phyloP scores from a whole-genome alignment of 2,329 filamentous ascomycete genomes.

The Periconia digitata region DNA sequence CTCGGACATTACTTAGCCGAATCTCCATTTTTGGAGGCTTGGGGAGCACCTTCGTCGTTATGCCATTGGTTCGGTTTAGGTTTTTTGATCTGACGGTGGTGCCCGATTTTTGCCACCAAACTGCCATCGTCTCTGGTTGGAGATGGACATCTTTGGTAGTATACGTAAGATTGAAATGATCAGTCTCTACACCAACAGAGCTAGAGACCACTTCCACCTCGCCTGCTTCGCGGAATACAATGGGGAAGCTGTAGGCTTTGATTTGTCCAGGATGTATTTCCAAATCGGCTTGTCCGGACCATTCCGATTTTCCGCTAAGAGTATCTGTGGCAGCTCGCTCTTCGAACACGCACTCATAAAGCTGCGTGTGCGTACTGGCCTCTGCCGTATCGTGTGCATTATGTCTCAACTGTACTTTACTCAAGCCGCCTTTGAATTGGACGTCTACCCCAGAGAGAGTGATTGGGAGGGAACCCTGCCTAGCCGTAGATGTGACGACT shows the following conservation, averaged over 20 bases:
- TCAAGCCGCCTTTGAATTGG: conserved; percentile 53
- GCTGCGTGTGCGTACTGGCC: conserved; percentile 13
- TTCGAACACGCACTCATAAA: conserved; percentile 27
- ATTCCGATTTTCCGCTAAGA: conserved; percentile 37
- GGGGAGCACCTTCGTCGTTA: conserved; percentile 72
- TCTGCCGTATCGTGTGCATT: conserved; percentile 11
- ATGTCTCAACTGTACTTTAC: conserved; percentile 35
- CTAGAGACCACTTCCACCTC: conserved; percentile 68
- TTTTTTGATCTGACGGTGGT: conserved; percentile 28
- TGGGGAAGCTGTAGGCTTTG: conserved; percentile 69
- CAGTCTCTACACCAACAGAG: conserved; percentile 63
- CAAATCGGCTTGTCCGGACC: conserved; percentile 64
- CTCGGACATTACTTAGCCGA: conserved; percentile 60
- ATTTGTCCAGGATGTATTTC: conserved; percentile 67
- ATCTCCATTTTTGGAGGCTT: conserved; percentile 92
- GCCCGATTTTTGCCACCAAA: conserved; percentile 39
- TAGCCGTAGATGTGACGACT: conserved; percentile 52
- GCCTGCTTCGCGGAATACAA: conserved; percentile 80
- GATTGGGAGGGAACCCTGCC: conserved; percentile 49
- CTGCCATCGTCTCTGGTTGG: conserved; percentile 21
- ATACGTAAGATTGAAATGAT: conserved; percentile 69
- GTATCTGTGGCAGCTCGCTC: conserved; percentile 22
- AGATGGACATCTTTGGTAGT: conserved; percentile 53
- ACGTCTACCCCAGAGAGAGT: conserved; percentile 52
- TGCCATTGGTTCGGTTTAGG: conserved; percentile 40